Conservation (phyloP, 139 green algal genomes). For the Nannochloris sp. region DNA sequence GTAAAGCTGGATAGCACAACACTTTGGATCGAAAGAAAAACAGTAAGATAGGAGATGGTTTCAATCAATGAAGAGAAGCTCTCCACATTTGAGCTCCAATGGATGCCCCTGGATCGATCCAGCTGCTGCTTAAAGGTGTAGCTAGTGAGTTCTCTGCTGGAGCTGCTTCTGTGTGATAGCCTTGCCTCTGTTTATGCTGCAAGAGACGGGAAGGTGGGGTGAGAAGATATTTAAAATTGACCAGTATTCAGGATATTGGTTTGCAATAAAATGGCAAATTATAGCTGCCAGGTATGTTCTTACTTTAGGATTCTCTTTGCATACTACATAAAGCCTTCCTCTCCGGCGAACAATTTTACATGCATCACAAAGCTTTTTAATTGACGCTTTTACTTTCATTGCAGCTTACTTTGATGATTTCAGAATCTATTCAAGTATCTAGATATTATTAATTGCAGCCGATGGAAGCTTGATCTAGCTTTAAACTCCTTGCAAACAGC, state of each 20-base stretch:
- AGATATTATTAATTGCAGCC: no score
- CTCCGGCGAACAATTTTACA: conserved; percentile 51
- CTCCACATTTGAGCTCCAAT: conserved; percentile 18
- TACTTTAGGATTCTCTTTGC: conserved; percentile 47
- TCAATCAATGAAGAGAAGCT: neutral
- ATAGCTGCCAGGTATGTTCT: neutral
- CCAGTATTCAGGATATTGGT: no score
- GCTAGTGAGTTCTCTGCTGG: neutral
- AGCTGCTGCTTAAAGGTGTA: neutral
- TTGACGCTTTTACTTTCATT: conserved; percentile 52
- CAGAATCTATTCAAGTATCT: no score
- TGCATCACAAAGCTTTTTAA: conserved; percentile 51
- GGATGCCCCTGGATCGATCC: conserved; percentile 16
- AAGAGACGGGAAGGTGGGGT: neutral
- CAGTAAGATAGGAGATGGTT: neutral
- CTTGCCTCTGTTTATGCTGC: conserved; percentile 51
- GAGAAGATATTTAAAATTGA: no score
- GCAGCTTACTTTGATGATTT: no score
- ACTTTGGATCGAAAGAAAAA: neutral
- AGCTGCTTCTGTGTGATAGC: conserved; percentile 19
- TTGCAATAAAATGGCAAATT: neutral
- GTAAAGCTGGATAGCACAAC: no score
- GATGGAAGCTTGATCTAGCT: no score
- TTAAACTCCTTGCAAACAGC: no score
- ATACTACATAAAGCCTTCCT: conserved; percentile 52